A percentile compares a stretch with the other conserved stretches of the same genome.
Evolutionary conservation across 2,329 filamentous ascomycete species (phyloP).

Genomic region (Fusarium floridanum): DNA sequence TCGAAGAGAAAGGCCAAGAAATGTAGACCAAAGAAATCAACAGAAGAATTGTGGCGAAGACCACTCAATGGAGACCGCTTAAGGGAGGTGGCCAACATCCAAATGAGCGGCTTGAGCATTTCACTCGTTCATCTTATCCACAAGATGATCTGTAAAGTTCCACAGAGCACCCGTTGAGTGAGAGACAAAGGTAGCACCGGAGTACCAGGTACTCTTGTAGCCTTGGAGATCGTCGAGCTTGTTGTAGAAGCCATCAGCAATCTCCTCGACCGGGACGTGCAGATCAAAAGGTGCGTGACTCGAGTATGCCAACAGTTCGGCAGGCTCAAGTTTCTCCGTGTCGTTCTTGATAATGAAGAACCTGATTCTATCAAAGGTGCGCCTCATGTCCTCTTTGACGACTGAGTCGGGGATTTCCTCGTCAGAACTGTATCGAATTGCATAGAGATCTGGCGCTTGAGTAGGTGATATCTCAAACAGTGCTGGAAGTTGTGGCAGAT

Average conservation of each 20-base stretch:
- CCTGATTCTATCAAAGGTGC: slow-evolving; percentile 30
- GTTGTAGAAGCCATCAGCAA: slow-evolving; percentile 29
- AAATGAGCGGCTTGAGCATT: not conserved
- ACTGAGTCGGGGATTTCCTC: not conserved
- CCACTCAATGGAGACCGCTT: not conserved
- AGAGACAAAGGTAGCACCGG: slow-evolving; percentile 33
- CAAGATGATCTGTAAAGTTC: slow-evolving; percentile 37
- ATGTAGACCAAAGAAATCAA: not conserved
- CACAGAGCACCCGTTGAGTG: slow-evolving; percentile 34
- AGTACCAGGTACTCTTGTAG: slow-evolving; percentile 32
- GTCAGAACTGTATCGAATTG: slow-evolving; percentile 30
- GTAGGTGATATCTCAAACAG: slow-evolving; percentile 40
- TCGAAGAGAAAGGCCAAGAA: not conserved
- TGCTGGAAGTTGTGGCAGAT: slow-evolving; percentile 25
- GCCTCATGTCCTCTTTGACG: slow-evolving; percentile 27
- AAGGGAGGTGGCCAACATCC: not conserved
- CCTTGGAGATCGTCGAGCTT: slow-evolving; percentile 35
- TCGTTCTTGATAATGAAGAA: not conserved
- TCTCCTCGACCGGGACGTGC: slow-evolving; percentile 21
- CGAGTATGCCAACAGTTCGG: slow-evolving; percentile 26
- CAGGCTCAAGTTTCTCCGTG: not conserved
- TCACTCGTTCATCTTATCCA: slow-evolving; percentile 31
- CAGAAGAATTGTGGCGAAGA: not conserved
- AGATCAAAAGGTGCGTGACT: slow-evolving; percentile 38
- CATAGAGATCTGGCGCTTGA: slow-evolving; percentile 9